Evolutionary conservation across 495 filamentous ascomycete species (phyloP).

Genomic region (Aspergillus hancockii): DNA sequence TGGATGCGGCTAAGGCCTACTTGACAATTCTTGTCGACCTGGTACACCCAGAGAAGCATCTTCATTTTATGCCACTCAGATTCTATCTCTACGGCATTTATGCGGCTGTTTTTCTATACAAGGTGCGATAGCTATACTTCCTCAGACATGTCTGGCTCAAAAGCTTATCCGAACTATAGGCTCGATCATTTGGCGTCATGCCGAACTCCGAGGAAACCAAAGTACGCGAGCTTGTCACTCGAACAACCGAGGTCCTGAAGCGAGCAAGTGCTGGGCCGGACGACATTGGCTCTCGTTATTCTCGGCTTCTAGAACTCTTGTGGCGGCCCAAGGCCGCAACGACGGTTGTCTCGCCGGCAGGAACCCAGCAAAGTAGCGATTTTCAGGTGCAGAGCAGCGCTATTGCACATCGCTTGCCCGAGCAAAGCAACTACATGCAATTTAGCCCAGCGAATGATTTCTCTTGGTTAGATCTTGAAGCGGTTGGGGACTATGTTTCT

Average conservation of each 20-base stretch:
- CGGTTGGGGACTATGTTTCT: constrained; percentile 57
- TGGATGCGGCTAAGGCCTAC: constrained; percentile 63
- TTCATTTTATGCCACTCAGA: constrained; percentile 60
- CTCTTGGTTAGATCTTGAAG: constrained; percentile 58
- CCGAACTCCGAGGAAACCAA: constrained; percentile 49
- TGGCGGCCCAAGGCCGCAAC: constrained; percentile 44
- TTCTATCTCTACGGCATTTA: constrained; percentile 62
- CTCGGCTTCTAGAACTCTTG: constrained; percentile 53
- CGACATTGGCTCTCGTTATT: constrained; percentile 56
- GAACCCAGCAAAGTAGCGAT: constrained; percentile 36
- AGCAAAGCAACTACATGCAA: constrained; percentile 40
- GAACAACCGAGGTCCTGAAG: constrained; percentile 51
- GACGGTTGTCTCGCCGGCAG: constrained; percentile 25
- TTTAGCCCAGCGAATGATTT: constrained; percentile 56
- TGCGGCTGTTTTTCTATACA: constrained; percentile 58
- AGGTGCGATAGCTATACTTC: constrained; percentile 26
- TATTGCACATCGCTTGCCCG: constrained; percentile 31
- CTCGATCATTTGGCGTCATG: constrained; percentile 58
- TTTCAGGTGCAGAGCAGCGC: constrained; percentile 31
- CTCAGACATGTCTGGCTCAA: background rate
- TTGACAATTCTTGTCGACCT: constrained; percentile 56
- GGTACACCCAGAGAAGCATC: constrained; percentile 55
- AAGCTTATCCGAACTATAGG: constrained; percentile 24
- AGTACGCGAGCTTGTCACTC: constrained; percentile 52
- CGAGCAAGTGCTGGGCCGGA: constrained; percentile 54